Conservation (phyloP, 495 filamentous ascomycete species). For the Penicillium dipodomyicola region DNA sequence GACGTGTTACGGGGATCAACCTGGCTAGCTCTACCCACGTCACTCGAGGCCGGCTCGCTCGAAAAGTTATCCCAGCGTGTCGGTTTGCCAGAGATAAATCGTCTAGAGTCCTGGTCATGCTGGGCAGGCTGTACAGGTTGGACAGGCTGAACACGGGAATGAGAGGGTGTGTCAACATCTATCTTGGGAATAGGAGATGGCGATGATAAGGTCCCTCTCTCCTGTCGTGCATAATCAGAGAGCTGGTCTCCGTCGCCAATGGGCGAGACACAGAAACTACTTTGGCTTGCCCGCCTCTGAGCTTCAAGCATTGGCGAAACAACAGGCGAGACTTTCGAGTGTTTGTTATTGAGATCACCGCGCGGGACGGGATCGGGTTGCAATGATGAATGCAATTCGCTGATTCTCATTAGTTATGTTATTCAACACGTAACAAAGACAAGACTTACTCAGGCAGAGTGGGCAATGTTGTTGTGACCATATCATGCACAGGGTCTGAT, state of each 20-base stretch:
- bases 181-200: constrained; percentile 2
- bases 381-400: constrained; percentile 2
- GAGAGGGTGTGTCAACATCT: constrained; percentile 3
- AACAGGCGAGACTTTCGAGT: constrained; percentile 47
- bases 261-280: constrained; percentile 47
- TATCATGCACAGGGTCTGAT: constrained; percentile 5
- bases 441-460: constrained; percentile 43
- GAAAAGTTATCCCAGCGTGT: constrained; percentile 52
- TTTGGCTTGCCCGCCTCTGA: constrained; percentile 22
- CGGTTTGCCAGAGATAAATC: constrained; percentile 17
- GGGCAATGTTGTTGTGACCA: constrained; percentile 36
- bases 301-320: constrained; percentile 33
- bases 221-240: constrained; percentile 10
- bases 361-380: neutral
- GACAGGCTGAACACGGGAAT: constrained; percentile 3
- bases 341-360: constrained; percentile 7
- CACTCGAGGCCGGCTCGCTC: constrained; percentile 44
- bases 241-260: constrained; percentile 34
- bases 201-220: constrained; percentile 10
- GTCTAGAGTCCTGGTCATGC: constrained; percentile 6
- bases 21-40: constrained; percentile 29
- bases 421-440: neutral
- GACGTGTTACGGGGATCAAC: constrained; percentile 22
- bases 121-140: constrained; percentile 1
- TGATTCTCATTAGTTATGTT: constrained; percentile 3